Evolutionary conservation across 352 stramenopile genomes (phyloP), one percentile per base, ranked within the genome.

Genomic region (Pythium rishiriense): DNA sequence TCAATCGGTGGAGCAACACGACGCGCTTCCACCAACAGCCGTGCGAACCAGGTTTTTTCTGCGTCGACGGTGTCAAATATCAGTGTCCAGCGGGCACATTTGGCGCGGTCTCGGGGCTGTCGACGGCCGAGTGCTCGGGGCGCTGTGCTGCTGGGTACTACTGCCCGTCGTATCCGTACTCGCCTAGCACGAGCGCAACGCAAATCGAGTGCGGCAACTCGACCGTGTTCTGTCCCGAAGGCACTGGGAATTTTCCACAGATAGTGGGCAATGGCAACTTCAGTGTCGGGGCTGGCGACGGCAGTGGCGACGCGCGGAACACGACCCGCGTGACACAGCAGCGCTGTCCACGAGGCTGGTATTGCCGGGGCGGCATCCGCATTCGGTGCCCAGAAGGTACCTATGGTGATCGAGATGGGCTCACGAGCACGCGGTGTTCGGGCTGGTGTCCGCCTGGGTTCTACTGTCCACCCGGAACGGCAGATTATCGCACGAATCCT

Each of bases 41-140:
- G 25, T 97, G 90, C 37, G 78, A 90, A n/a, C 62, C 67, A 33
- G 87, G 88, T 12, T 86, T 79, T 55, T 97, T 85, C 49, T 97
- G 88, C 66, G 35, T 74, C 2, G 51, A 74, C n/a, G 87, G 85
- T 8, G 43, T 87, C 53, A 80, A 81, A 54, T 81, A 76, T 21
- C 70, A 91, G 48, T 97, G 90, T 42, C 83, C 88, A 9, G 69
- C 74, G 10, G 90, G 90, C 10, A 87, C 75, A 1, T 97, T 79
- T 28, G 91, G 91, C 25, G 70, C 74, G n/a, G 71, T 51, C 0
- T 62, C 29, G 14, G 75, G 73, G 0, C 66, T 95, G 5, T 57
- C 58, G 4, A 72, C 72, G 22, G 1, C 79, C 11, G 25, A 12
- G 9, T 97, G 87, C 55, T 90, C 77, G 22, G 87, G 85, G 0